phyloP scores from a whole-genome alignment of 495 filamentous ascomycete species.

The Emericellopsis terricola region DNA sequence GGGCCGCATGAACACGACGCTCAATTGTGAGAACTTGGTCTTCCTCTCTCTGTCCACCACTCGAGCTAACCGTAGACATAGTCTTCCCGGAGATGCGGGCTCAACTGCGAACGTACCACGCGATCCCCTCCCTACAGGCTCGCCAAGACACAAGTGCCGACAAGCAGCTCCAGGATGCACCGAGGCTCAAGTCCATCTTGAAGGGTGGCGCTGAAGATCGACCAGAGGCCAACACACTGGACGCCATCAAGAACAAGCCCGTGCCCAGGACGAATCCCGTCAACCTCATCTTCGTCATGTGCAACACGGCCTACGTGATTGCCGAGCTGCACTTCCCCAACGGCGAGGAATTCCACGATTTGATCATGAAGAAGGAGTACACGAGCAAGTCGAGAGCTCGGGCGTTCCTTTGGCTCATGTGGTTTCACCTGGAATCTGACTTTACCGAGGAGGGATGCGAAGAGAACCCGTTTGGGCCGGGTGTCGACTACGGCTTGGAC shows the following conservation, averaged over 20 bases:
- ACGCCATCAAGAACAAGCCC: slow-evolving; percentile 49
- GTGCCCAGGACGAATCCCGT: slow-evolving; percentile 89
- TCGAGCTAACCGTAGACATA: slow-evolving; percentile 16
- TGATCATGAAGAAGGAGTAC: slow-evolving; percentile 75
- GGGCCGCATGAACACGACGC: slow-evolving; percentile 94
- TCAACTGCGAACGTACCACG: slow-evolving; percentile 92
- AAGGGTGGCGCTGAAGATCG: slow-evolving; percentile 92
- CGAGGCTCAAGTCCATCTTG: slow-evolving; percentile 86
- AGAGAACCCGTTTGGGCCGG: slow-evolving; percentile 79
- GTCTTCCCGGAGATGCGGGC: slow-evolving; percentile 99
- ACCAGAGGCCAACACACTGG: slow-evolving; percentile 69
- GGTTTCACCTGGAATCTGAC: slow-evolving; percentile 97
- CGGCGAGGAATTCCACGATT: slow-evolving; percentile 80
- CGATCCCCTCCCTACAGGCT: slow-evolving; percentile 89
- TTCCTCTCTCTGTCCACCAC: slow-evolving; percentile 1
- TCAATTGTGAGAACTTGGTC: slow-evolving; percentile 57
- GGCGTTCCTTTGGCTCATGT: slow-evolving; percentile 95
- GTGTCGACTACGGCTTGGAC: slow-evolving; percentile 42
- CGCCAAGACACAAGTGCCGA: slow-evolving; percentile 90
- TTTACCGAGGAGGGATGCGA: slow-evolving; percentile 67
- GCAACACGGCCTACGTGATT: slow-evolving; percentile 76
- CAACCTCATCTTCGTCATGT: slow-evolving; percentile 89
- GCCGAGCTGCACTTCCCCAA: slow-evolving; percentile 84
- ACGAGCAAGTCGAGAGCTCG: slow-evolving; percentile 70
- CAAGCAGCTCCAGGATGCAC: slow-evolving; percentile 95